phyloP scores from a whole-genome alignment of 768 basidiomycete species.

The Kwoniella sp. region DNA sequence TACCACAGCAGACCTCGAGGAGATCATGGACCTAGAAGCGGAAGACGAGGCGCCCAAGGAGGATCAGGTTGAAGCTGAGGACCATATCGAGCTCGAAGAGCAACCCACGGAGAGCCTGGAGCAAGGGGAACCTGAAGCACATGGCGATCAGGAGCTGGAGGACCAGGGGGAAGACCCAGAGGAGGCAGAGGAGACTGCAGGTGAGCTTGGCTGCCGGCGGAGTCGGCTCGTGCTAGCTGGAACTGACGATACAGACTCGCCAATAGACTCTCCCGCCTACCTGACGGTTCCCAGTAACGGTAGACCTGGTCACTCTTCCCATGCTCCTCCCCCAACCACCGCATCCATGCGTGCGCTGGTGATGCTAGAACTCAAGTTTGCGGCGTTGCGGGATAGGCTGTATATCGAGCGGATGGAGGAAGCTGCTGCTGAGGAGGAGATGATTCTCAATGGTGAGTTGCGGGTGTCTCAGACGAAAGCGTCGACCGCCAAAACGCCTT shows the following conservation, averaged over 20 bases:
- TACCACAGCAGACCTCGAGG: neutral
- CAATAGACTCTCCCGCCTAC: slow-evolving; percentile 4
- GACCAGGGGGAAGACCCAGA: neutral
- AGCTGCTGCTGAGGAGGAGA: slow-evolving; percentile 77
- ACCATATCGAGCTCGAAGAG: neutral
- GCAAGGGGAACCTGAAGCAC: neutral
- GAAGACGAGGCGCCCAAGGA: neutral
- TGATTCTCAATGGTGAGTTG: slow-evolving; percentile 68
- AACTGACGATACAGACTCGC: too few relatives aligned
- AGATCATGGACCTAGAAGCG: neutral
- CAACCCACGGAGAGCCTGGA: neutral
- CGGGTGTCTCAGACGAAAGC: too few relatives aligned
- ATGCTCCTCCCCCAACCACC: slow-evolving; percentile 37
- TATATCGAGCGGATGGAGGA: slow-evolving; percentile 94
- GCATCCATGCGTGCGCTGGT: slow-evolving; percentile 86
- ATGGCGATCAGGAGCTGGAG: neutral
- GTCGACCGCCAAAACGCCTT: neutral
- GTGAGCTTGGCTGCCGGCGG: slow-evolving; percentile 7
- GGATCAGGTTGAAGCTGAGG: neutral
- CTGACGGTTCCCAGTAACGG: slow-evolving; percentile 58
- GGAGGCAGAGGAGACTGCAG: neutral
- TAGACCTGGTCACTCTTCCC: slow-evolving; percentile 18
- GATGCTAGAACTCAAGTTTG: slow-evolving; percentile 88
- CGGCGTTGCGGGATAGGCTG: slow-evolving; percentile 73
- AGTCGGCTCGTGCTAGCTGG: too few relatives aligned